Base-by-base conservation (phyloP, 768 basidiomycete species). In the Rhizopogon vinicolor region DNA sequence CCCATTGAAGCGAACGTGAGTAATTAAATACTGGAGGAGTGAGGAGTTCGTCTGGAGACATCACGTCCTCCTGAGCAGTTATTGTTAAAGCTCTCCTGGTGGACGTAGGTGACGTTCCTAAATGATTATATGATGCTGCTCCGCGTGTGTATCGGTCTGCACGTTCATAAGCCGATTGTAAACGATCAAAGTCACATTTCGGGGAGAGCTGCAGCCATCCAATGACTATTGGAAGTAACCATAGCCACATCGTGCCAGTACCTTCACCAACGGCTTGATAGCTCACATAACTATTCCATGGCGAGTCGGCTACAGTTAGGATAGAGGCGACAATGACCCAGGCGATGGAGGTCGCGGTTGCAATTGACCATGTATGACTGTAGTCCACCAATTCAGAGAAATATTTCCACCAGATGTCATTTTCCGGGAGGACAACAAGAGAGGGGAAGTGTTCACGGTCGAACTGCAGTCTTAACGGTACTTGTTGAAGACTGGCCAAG, bases 401-500 rank as follows among this genome's bases (percentile, higher is more conserved):
- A 28, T 64, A 64, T 6, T 54, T 53, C 74, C 75, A 75, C 70
- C 70, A 76, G 3, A 62, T 52, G 41, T 74, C 68, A 49, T 75
- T 76, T 31, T 70, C 61, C 0, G 65, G 68, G 10, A 75, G 68
- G 14, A 71, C 64, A 14, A 75, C 59, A 10, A 76, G 66, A 2
- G 74, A 73, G 0, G 71, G 61, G 5, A 77, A 62, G 2, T 72
- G 25, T 25, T 3, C 64, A 5, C 54, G 44, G 6, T 58, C 56
- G 6, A 75, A 55, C 41, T 56, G 52, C 18, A 77, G 52, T 25
- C 25, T 5, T 25, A 25, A 25, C 1, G 75, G 68, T 1, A 65
- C 63, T 54, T 76, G 75, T 50, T 77, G 74, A 18, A 75, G 68
- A 48, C 68, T 66, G 54, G 60, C 68, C 41, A 76, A 63, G 13